A percentile compares a stretch with the other conserved stretches of the same genome.
phyloP scores from a whole-genome alignment of 225 moss, liverwort and hornwort species.

The Anthoceros angustus region DNA sequence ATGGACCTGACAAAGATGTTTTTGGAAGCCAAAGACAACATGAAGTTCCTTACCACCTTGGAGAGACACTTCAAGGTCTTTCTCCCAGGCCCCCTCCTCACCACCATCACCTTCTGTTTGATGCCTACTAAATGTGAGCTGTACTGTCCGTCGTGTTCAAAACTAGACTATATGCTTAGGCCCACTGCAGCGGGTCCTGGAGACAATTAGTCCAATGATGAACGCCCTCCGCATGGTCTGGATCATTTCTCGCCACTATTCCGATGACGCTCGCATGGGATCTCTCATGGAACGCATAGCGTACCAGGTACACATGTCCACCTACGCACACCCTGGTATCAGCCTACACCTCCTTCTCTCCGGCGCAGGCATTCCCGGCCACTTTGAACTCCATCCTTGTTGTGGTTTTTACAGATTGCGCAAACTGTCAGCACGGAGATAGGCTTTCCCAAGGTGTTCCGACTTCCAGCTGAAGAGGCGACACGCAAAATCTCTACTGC shows the following conservation, averaged over 20 bases:
- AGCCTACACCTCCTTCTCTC: too few relatives aligned
- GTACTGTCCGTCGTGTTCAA: too few relatives aligned
- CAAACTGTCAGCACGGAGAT: conserved; percentile 53
- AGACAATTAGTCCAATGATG: conserved; percentile 69
- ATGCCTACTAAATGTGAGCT: too few relatives aligned
- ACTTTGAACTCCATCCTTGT: not conserved
- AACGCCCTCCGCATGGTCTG: conserved; percentile 84
- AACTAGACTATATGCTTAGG: conserved; percentile 62
- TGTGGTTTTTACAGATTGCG: conserved; percentile 36
- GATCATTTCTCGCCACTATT: conserved; percentile 73
- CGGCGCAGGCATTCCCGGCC: too few relatives aligned
- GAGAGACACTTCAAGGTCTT: conserved; percentile 92
- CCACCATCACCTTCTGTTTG: too few relatives aligned
- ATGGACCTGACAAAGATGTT: conserved; percentile 45
- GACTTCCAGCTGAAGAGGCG: conserved; percentile 26
- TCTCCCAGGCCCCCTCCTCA: too few relatives aligned
- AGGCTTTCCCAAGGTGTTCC: conserved; percentile 44
- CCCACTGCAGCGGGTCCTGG: conserved; percentile 38
- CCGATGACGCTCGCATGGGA: conserved; percentile 68
- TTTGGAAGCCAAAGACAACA: conserved; percentile 77
- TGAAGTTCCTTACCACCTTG: conserved; percentile 59
- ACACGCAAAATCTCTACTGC: conserved; percentile 29
- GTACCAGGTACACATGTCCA: conserved; percentile 68
- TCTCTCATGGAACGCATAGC: conserved; percentile 53
- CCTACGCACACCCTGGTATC: too few relatives aligned